Base-by-base conservation (phyloP, 2,329 filamentous ascomycete species). In the Claviceps purpurea region DNA sequence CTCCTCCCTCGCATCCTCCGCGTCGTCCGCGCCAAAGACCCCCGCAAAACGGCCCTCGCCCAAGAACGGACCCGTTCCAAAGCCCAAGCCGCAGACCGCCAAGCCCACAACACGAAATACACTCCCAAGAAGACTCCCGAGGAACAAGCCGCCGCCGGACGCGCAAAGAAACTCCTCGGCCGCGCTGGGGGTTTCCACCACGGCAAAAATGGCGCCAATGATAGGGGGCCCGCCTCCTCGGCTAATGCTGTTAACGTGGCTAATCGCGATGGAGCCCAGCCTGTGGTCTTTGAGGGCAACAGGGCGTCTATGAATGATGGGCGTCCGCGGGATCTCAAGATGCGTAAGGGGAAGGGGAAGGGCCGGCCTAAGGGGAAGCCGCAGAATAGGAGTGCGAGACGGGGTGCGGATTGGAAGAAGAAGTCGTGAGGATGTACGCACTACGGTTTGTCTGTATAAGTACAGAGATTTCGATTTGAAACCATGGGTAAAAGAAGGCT, bases 1-100 rank as follows among this genome's bases (percentile, higher is more conserved):
- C 84, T 96, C 79, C 81, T 97, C n/a, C 91, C 91, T 10, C 83
- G 93, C 46, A 79, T 84, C 58, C 75, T 98, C 38, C 85, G 93
- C 51, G 90, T 98, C 47, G 85, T 81, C 47, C 83, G 93, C 55
- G 93, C 93, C 63, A 91, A 89, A 68, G 85, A 85, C 53, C 78
- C 77, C 39, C 75, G 77, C 62, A 81, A 80, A 67, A 82, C 78
- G 6, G 66, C 69, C 41, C 68, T 74, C 30, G 77, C 77, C 51
- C 57, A 72, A 59, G 58, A 66, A 60, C 59, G 62, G 51, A 45
- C 58, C 55, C 59, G 60, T 55, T 58, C 61, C 56, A 65, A 65
- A 54, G 56, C 58, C 49, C 65, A 68, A 47, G 59, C 64, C 37
- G 60, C 70, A 50, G 71, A 70, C 38, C 56, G 61, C 58, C 70